Base-by-base conservation (phyloP, 2,329 filamentous ascomycete species). In the Fusarium oxysporum region DNA sequence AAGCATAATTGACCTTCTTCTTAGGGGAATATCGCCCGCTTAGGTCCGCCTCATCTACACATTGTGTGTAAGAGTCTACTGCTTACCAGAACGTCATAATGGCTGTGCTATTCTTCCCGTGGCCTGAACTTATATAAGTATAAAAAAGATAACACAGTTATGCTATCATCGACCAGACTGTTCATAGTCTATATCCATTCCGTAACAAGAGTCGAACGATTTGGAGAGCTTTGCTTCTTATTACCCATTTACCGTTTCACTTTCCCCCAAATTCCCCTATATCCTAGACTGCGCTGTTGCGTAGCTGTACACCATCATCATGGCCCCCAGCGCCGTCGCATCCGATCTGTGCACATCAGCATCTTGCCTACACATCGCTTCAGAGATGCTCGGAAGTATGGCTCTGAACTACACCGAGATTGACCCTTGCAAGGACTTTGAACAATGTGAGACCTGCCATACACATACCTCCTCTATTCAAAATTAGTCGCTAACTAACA, bases 341-440 rank as follows among this genome's bases (percentile, higher is more conserved):
- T 48, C 48, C 5, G 13, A 37, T n/a, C 59, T 73, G 8, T 73
- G 66, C 41, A 70, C 66, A 43, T 80, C 78, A 8, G 74, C 77
- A 4, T 76, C 78, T 17, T 81, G 79, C 25, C 71, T 80, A 1
- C 78, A 80, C 53, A 73, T 79, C 21, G 78, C 79, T n/a, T 79
- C 79, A 0, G 77, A 81, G 30, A 75, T 81, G 16, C 63, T 80
- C 0, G 75, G 73, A 25, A 65, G 50, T 23, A 19, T 81, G 1
- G 77, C 79, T 4, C 70, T 75, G 16, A 71, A 90, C 56, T 91
- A 92, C 79, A 84, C 88, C 66, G 80, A 88, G 5, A 83, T 93
- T 43, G 90, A 93, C 77, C 88, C 92, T 3, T 94, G 92, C 75
- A 87, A 85, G n/a, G 82, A 93, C 76, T 94, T 94, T 67, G 90